Conservation (phyloP, 495 filamentous ascomycete genomes). For the Podospora australis region DNA sequence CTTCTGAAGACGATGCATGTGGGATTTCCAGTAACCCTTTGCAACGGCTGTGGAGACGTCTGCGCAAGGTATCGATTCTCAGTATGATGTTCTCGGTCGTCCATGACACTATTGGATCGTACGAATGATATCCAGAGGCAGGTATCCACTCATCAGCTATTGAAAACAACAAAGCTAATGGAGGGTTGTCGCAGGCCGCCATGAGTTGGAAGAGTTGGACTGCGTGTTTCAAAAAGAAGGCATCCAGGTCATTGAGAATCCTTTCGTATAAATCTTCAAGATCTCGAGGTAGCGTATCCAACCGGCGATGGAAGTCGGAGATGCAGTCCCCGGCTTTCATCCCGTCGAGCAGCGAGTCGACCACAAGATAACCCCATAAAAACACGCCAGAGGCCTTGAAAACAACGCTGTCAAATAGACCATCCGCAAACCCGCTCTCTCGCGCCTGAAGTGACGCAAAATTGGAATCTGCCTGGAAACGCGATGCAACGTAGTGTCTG, state of each 20-base stretch:
- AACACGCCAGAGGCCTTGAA: constrained; percentile 24
- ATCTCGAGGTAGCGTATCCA: constrained; percentile 17
- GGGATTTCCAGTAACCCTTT: neutral
- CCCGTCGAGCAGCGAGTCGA: constrained; percentile 14
- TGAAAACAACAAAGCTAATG: constrained; percentile 11
- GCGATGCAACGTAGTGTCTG: constrained; percentile 16
- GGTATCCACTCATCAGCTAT: constrained; percentile 23
- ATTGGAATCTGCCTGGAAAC: constrained; percentile 7
- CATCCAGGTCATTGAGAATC: constrained; percentile 20
- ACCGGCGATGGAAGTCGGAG: constrained; percentile 13
- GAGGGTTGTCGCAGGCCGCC: constrained; percentile 1
- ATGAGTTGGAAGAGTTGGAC: constrained; percentile 20
- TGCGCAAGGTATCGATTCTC: neutral
- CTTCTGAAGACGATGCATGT: neutral
- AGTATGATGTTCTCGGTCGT: neutral
- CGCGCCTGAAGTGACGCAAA: constrained; percentile 6
- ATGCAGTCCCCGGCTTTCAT: constrained; percentile 18
- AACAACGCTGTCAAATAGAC: constrained; percentile 12
- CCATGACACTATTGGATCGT: neutral
- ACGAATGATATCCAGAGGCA: neutral
- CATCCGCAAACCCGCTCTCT: neutral
- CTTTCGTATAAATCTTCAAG: constrained; percentile 17
- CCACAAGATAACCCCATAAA: constrained; percentile 28
- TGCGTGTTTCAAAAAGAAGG: constrained; percentile 20
- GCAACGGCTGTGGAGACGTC: neutral